Conservation (phyloP, 148 eudicot species). For the Rhododendron henanense region DNA sequence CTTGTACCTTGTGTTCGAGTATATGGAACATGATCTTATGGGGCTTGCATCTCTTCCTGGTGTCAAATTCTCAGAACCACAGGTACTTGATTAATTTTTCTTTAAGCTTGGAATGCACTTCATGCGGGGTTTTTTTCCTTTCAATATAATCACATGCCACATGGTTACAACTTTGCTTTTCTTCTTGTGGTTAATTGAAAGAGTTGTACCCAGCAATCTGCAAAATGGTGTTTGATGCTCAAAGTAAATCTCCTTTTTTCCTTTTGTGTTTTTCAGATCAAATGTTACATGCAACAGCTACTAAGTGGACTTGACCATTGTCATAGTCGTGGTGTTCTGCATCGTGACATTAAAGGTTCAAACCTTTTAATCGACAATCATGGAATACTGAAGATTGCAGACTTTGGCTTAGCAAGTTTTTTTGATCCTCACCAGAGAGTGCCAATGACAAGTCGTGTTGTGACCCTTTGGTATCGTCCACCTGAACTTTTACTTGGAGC, state of each 20-base stretch:
- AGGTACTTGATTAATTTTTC: constrained; percentile 38
- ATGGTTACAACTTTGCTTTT: not conserved
- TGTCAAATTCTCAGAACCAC: constrained; percentile 75
- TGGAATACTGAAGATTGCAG: constrained; percentile 85
- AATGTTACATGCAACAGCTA: constrained; percentile 89
- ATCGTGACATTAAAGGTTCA: constrained; percentile 91
- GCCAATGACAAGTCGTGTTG: constrained; percentile 82
- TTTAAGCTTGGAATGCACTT: not conserved
- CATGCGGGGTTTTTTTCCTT: not conserved
- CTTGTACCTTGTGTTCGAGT: constrained; percentile 81
- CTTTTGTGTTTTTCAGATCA: constrained; percentile 42
- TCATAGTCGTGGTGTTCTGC: constrained; percentile 71
- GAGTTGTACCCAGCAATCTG: not conserved
- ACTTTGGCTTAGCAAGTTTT: constrained; percentile 78
- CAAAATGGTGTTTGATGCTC: not conserved
- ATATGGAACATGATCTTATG: constrained; percentile 91
- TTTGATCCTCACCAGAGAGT: constrained; percentile 40
- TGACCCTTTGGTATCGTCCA: constrained; percentile 96
- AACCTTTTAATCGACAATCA: constrained; percentile 72
- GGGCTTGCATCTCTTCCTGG: constrained; percentile 82
- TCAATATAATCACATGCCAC: not conserved
- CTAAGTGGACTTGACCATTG: constrained; percentile 85
- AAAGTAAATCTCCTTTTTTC: not conserved
- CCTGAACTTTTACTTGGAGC: constrained; percentile 92
- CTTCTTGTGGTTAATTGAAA: not conserved